Base-by-base conservation (phyloP, 495 filamentous ascomycete species). In the Xylaria curta region DNA sequence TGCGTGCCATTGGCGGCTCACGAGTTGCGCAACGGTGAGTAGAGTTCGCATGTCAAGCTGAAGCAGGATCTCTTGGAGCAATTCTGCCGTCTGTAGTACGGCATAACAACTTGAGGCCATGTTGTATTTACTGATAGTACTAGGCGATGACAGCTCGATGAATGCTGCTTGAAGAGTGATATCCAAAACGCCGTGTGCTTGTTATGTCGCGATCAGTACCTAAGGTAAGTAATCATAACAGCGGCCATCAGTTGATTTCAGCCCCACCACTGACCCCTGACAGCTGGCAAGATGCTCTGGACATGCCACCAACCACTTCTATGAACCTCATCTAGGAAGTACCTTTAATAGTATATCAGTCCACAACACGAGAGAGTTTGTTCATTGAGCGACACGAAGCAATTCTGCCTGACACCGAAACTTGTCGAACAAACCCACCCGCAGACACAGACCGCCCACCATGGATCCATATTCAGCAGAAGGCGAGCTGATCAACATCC, bases 401-500 rank as follows among this genome's bases (percentile, higher is more conserved):
- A 9, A 42, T 42, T 42, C 0, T 42, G n/a, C 8, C 19, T 1
- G 28, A 38, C 26, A 28, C 13, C 24, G 21, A 47, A 21, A 31
- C 12, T 26, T 12, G 2, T 36, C 38, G 4, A 26, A 28, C 47
- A 44, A 6, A 10, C 33, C 33, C n/a, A 6, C 38, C 33, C n/a
- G n/a, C 44, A 31, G 10, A 9, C 38, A 26, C 51, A 59, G 38
- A 60, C 53, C 69, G 42, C 70, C 71, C 72, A 86, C 75, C 62
- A 97, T 97, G 93, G 96, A 99, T 86, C 96, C 95, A 71, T 99
- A 95, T 79, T 97, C 94, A 26, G 88, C 93, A 75, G 96, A 98
- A 85, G 94, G 94, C 85, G 96, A 99, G 84, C 90, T 99, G 75
- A 90, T 97, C 81, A 97, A 95, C 86, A 91, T 98, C 80, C 93